A percentile compares a stretch with the other conserved stretches of the same genome.
These are phyloP conservation scores for Anthoceros angustus DNA, from an alignment of 225 moss, liverwort and hornwort species.

Conservation along the genomic window DNA sequence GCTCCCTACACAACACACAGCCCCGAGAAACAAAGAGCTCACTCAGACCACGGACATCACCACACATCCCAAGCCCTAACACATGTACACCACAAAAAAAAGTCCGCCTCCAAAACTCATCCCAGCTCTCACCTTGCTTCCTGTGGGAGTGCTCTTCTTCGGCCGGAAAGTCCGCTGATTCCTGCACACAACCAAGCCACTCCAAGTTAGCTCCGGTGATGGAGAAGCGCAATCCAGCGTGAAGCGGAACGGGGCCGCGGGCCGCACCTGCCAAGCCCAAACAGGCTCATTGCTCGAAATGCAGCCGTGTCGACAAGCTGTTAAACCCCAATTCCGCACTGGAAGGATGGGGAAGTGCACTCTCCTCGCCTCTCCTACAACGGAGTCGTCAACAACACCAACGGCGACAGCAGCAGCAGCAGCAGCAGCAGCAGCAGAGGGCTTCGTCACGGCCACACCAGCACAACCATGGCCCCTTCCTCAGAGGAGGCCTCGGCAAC, in stretches of 20 bases:
- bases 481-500: too few relatives aligned
- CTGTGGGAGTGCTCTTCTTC: conserved; percentile 86
- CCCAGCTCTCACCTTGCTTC: conserved; percentile 52
- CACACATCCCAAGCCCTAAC: not conserved
- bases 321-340: conserved; percentile 26
- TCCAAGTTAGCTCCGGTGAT: not conserved
- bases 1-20: conserved; percentile 38
- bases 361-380: not conserved
- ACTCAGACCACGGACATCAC: not conserved
- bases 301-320: conserved; percentile 53
- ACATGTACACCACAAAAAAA: not conserved
- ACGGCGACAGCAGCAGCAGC: too few relatives aligned
- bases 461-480: too few relatives aligned
- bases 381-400: too few relatives aligned
- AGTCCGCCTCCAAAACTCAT: not conserved
- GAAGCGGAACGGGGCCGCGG: too few relatives aligned
- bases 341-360: conserved; percentile 10
- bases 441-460: too few relatives aligned
- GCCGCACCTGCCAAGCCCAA: conserved; percentile 76
- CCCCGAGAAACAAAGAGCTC: not conserved
- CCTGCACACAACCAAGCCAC: conserved; percentile 19
- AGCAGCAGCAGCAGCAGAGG: too few relatives aligned
- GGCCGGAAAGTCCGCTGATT: conserved; percentile 98
- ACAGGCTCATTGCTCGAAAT: conserved; percentile 97
- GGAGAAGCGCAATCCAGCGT: not conserved